Percentiles rank a stretch among this genome's conserved stretches.
phyloP scores from a whole-genome alignment of 2,329 filamentous ascomycete species.

The Lasiodiplodia citricola region DNA sequence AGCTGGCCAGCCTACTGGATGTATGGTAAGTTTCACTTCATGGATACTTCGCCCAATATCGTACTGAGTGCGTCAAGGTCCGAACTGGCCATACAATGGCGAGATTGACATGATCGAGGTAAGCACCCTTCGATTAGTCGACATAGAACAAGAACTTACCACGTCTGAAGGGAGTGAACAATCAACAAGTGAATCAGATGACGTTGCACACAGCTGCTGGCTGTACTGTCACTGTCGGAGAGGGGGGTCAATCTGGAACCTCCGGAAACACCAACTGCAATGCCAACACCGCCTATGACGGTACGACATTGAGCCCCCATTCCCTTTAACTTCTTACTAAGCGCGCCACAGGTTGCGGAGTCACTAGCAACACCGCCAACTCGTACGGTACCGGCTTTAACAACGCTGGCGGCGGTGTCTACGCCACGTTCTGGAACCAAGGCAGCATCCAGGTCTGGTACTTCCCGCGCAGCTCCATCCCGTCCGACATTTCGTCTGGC shows the following conservation, averaged over 20 bases:
- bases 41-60: not conserved
- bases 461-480: constrained; percentile 48
- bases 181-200: constrained; percentile 43
- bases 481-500: constrained; percentile 45
- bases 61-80: constrained; percentile 38
- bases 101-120: constrained; percentile 39
- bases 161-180: constrained; percentile 44
- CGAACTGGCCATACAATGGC: constrained; percentile 47
- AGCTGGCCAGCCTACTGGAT: constrained; percentile 47
- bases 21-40: not conserved
- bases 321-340: not conserved
- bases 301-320: not conserved
- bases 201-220: constrained; percentile 45
- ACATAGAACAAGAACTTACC: constrained; percentile 26
- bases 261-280: constrained; percentile 43
- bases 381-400: constrained; percentile 48
- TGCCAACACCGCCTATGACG: constrained; percentile 38
- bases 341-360: constrained; percentile 36
- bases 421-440: constrained; percentile 48
- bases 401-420: constrained; percentile 49
- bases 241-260: constrained; percentile 40
- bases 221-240: constrained; percentile 40
- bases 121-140: not conserved
- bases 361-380: constrained; percentile 35
- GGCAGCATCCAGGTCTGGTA: constrained; percentile 55